phyloP scores from a whole-genome alignment of 2,329 filamentous ascomycete genomes.

The Xylaria hypoxylon region DNA sequence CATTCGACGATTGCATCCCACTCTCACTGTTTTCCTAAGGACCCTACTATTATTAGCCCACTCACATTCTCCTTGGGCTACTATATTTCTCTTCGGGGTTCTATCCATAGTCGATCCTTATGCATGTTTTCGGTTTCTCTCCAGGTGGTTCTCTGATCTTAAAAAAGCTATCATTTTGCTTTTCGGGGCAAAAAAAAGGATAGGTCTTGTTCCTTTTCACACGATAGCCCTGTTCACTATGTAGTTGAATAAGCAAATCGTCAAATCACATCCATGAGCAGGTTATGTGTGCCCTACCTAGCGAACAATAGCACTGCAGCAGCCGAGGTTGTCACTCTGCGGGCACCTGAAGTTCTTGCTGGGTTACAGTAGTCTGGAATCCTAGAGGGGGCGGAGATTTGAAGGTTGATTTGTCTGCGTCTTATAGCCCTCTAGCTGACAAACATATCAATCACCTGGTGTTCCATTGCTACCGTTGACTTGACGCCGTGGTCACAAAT shows the following conservation, averaged over 20 bases:
- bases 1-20: slow-evolving; percentile 11
- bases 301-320: slow-evolving; percentile 5
- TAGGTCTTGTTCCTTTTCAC: slow-evolving; percentile 8
- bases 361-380: neutral
- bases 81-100: neutral
- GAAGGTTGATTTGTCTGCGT: neutral
- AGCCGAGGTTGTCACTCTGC: neutral
- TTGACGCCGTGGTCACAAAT: slow-evolving; percentile 50
- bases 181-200: slow-evolving; percentile 6
- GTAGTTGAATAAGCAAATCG: slow-evolving; percentile 30
- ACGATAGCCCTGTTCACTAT: slow-evolving; percentile 23
- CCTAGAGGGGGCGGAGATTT: neutral
- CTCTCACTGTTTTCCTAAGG: slow-evolving; percentile 9
- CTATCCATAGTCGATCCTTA: slow-evolving; percentile 19
- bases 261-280: slow-evolving; percentile 19
- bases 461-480: slow-evolving; percentile 47
- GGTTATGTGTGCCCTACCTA: slow-evolving; percentile 27
- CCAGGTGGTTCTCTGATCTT: slow-evolving; percentile 21
- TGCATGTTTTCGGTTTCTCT: neutral
- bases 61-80: neutral
- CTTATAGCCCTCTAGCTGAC: slow-evolving; percentile 39
- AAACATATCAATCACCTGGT: slow-evolving; percentile 51
- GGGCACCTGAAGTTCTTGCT: neutral
- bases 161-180: slow-evolving; percentile 20
- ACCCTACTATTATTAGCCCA: slow-evolving; percentile 5